Percentiles rank a stretch among this genome's conserved stretches.
phyloP scores from a whole-genome alignment of 805 yeast genomes.

The Wickerhamomyces sydowiorum region DNA sequence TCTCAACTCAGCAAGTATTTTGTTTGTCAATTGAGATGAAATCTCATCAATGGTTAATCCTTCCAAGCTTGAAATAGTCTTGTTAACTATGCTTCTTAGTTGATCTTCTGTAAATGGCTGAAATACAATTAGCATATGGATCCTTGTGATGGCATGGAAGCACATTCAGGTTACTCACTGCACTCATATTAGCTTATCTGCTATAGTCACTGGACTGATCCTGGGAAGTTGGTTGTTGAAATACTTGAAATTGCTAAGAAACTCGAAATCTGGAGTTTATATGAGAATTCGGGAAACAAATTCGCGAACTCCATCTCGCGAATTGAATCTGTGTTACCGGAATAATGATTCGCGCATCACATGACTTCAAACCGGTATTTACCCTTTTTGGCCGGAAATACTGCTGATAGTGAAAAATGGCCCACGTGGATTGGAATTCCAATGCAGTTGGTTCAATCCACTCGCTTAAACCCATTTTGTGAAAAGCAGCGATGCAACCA shows the following conservation, averaged over 20 bases:
- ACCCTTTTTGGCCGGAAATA: background rate
- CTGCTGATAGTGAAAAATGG: background rate
- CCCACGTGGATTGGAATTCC: background rate
- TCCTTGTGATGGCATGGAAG: no score
- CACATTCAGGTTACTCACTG: no score
- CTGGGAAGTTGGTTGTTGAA: no score
- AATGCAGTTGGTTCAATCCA: background rate
- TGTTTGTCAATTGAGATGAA: slow-evolving; percentile 19
- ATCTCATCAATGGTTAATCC: slow-evolving; percentile 11
- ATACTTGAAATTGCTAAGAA: no score
- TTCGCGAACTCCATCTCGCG: background rate
- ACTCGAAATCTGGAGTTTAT: background rate
- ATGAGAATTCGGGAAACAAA: no score
- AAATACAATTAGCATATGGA: no score
- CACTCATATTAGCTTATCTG: no score
- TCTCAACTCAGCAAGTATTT: slow-evolving; percentile 30
- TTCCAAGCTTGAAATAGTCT: slow-evolving; percentile 2
- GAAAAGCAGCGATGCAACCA: background rate
- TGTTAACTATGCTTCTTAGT: background rate
- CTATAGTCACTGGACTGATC: no score
- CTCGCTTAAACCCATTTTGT: background rate
- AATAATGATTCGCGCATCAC: no score
- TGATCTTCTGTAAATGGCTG: background rate
- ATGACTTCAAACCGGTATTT: background rate
- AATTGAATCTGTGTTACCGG: background rate